Evolutionary conservation across 495 filamentous ascomycete species (phyloP), one percentile per base, ranked within the genome.

Genomic region (Xylaria scruposa): DNA sequence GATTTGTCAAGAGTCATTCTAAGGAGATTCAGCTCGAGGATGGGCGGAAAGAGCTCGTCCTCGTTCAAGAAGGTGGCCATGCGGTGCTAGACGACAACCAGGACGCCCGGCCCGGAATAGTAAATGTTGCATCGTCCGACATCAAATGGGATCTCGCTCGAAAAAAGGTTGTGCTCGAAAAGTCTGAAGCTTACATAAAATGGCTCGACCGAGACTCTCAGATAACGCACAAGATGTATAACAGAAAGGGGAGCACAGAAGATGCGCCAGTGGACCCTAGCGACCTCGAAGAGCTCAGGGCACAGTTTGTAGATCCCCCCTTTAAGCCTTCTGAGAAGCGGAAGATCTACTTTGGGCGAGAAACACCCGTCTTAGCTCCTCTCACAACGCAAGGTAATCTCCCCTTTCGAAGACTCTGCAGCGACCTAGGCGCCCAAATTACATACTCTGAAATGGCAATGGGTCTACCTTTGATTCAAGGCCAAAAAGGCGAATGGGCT

Each of bases 401-500:
- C 36, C 97, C 96, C 1, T 99, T 97, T 84, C 92, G 96, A 56
- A 89, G 97, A 64, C 88, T 99, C n/a, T 98, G 96, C 76, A 90
- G 91, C 0, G 90, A 92, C 64, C 88, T 98, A 24, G 97, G 96
- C 29, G 95, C 96, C 24, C 93, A 97, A 73, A 83, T 97, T 46
- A 99, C 95, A 4, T 98, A 97, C 83, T 98, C 96, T 0, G 96
- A 99, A 78, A 99, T 99, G 96, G 96, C 97, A 4, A 93, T 98
- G 90, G 90, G 94, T 47, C 80, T 97, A 75, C 94, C 94, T 15
- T 81, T 99, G 62, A 86, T 99, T n/a, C 94, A 98, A 80, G 96
- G 96, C 12, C 86, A 91, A 60, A 97, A 94, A 78, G 85, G 88
- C 1, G 96, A 99, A 84, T 99, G 96, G 96, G 94, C 96, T 21